A percentile compares a stretch with the other conserved stretches of the same genome.
Evolutionary conservation across 2,329 filamentous ascomycete genomes (phyloP).

Genomic region (Stromatinia cepivora): DNA sequence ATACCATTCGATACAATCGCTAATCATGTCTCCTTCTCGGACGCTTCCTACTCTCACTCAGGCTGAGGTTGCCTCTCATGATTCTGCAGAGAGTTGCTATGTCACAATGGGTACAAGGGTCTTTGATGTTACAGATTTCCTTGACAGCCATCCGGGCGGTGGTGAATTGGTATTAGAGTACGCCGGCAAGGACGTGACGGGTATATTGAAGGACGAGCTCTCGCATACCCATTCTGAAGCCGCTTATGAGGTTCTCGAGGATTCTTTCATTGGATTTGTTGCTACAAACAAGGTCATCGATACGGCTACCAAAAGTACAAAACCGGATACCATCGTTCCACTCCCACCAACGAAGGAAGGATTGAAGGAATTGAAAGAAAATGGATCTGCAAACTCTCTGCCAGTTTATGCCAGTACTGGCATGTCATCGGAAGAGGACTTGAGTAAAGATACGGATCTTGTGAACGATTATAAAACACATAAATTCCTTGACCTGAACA

Average conservation of each 20-base stretch:
- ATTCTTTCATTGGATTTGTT: slow-evolving; percentile 81
- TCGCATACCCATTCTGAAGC: slow-evolving; percentile 88
- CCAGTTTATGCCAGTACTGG: slow-evolving; percentile 66
- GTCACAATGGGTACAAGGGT: slow-evolving; percentile 88
- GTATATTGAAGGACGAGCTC: slow-evolving; percentile 77
- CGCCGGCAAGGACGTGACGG: slow-evolving; percentile 79
- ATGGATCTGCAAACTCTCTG: slow-evolving; percentile 39
- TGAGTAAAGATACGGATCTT: slow-evolving; percentile 81
- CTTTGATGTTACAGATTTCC: slow-evolving; percentile 91
- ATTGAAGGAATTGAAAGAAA: slow-evolving; percentile 47
- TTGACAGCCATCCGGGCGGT: slow-evolving; percentile 88
- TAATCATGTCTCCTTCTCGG: slow-evolving; percentile 69
- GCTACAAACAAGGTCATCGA: slow-evolving; percentile 51
- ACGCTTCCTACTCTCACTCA: slow-evolving; percentile 81
- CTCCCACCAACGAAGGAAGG: slow-evolving; percentile 52
- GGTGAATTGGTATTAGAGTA: slow-evolving; percentile 86
- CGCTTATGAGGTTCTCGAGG: slow-evolving; percentile 94
- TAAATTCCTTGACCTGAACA: slow-evolving; percentile 89
- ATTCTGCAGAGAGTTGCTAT: slow-evolving; percentile 81
- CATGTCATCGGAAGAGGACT: slow-evolving; percentile 84
- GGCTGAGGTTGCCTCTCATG: slow-evolving; percentile 80
- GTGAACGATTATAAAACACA: slow-evolving; percentile 77
- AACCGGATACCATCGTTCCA: slow-evolving; percentile 49
- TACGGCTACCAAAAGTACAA: slow-evolving; percentile 42
- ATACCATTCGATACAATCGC: slow-evolving; percentile 1